These are phyloP conservation scores for Trichoderma orchidacearum DNA, from an alignment of 495 filamentous ascomycete species.

Conservation along the genomic window DNA sequence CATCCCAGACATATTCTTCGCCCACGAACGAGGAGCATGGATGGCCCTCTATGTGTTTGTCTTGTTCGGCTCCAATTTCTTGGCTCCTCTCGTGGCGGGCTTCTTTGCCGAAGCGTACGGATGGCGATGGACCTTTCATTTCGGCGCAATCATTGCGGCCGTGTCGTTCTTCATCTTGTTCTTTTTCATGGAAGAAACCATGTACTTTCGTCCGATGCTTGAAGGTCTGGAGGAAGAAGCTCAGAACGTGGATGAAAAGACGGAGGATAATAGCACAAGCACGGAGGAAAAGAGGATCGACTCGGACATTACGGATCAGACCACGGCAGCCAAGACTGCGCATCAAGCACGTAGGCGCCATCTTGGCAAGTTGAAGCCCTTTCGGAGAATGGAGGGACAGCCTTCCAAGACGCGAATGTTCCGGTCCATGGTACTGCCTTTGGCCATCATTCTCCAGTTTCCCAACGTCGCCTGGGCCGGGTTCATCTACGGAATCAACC, in stretches of 20 bases:
- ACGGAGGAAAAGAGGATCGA: no score
- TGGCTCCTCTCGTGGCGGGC: constrained; percentile 45
- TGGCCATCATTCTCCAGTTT: constrained; percentile 10
- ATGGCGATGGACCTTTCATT: constrained; percentile 43
- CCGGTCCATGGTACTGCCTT: constrained; percentile 7
- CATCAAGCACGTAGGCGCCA: no score
- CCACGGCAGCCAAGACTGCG: no score
- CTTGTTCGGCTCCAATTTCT: constrained; percentile 44
- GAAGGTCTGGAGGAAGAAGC: no score
- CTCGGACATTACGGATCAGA: no score
- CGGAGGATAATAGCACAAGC: neutral
- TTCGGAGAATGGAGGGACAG: no score
- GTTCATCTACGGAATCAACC: constrained; percentile 16
- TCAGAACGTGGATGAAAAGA: neutral
- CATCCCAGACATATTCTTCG: constrained; percentile 49
- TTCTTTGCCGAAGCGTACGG: constrained; percentile 49
- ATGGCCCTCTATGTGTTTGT: constrained; percentile 37
- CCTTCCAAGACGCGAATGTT: no score
- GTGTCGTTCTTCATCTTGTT: constrained; percentile 30
- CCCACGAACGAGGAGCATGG: constrained; percentile 40
- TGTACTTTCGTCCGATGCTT: constrained; percentile 15
- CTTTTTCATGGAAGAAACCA: constrained; percentile 18
- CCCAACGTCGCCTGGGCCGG: constrained; percentile 14
- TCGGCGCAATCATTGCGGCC: constrained; percentile 46
- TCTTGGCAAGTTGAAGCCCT: no score